These are phyloP conservation scores for Gastrolobium bilobum DNA, from an alignment of 306 rosid genomes.

Conservation along the genomic window DNA sequence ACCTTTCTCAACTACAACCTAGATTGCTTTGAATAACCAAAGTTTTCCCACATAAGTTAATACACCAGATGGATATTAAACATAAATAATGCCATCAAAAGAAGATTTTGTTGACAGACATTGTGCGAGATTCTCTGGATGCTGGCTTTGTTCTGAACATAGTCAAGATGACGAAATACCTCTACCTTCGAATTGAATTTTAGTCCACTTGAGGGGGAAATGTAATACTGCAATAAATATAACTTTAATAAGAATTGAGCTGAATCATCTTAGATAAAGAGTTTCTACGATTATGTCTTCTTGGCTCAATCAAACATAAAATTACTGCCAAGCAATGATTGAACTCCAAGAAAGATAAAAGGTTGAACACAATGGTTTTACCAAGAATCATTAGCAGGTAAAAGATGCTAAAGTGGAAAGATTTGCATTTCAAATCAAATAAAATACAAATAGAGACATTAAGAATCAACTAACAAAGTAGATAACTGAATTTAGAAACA, in stretches of 20 bases:
- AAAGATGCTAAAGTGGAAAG: slow-evolving; percentile 26
- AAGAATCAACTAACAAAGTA: background rate
- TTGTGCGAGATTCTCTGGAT: slow-evolving; percentile 50
- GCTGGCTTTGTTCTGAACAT: slow-evolving; percentile 50
- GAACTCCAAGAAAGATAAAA: slow-evolving; percentile 23
- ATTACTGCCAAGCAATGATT: background rate
- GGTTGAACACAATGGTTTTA: background rate
- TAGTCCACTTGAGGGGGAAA: slow-evolving; percentile 60
- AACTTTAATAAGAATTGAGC: slow-evolving; percentile 39
- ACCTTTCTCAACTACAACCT: slow-evolving; percentile 72
- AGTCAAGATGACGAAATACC: slow-evolving; percentile 64
- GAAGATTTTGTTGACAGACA: slow-evolving; percentile 64
- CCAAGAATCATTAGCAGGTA: background rate
- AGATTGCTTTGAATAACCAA: slow-evolving; percentile 68
- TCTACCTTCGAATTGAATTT: slow-evolving; percentile 71
- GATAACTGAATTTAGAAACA: slow-evolving; percentile 7
- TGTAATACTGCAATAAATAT: slow-evolving; percentile 71
- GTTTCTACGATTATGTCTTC: slow-evolving; percentile 23
- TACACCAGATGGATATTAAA: slow-evolving; percentile 28
- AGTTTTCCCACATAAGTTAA: slow-evolving; percentile 52
- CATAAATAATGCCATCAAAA: slow-evolving; percentile 34
- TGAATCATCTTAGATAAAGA: slow-evolving; percentile 34
- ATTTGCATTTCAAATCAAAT: slow-evolving; percentile 19
- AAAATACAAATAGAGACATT: background rate
- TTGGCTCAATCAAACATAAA: slow-evolving; percentile 3